Conservation (phyloP, 1,284 basidiomycete genomes). For the Tetrapyrgos nigripes region DNA sequence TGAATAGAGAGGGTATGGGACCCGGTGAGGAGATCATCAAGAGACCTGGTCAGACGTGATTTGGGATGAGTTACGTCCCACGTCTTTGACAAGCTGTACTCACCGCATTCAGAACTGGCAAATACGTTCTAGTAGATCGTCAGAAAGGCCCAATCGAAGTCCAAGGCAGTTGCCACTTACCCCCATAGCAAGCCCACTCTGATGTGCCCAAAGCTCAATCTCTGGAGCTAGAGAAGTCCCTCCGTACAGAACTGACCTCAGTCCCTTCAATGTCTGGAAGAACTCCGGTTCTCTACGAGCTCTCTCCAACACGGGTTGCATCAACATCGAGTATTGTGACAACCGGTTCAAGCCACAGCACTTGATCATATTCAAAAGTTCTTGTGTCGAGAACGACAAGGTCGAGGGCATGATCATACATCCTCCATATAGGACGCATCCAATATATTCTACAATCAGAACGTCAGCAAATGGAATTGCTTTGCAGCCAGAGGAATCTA, state of each 20-base stretch:
- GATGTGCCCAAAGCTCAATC: neutral
- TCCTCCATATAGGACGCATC: neutral
- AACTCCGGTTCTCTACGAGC: neutral
- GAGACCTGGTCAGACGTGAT: neutral
- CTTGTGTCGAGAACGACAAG: slow-evolving; percentile 56
- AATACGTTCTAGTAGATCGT: neutral
- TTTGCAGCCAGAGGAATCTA: too few relatives aligned
- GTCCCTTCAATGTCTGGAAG: neutral
- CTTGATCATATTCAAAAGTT: slow-evolving; percentile 60
- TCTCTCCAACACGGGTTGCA: neutral
- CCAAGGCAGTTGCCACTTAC: neutral
- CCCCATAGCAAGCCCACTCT: neutral
- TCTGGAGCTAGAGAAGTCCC: neutral
- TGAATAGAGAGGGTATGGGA: neutral
- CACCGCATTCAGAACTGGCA: neutral
- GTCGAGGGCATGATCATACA: slow-evolving; percentile 60
- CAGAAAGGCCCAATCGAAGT: neutral
- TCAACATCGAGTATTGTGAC: slow-evolving; percentile 42
- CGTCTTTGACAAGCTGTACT: neutral
- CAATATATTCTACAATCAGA: neutral
- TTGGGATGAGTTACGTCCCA: neutral
- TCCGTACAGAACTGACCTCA: neutral
- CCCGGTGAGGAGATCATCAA: slow-evolving; percentile 15
- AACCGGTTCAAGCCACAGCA: slow-evolving; percentile 59
- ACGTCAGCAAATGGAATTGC: too few relatives aligned